Evolutionary conservation across 441 rosid genomes (phyloP).

Genomic region (Gossypium laxum): DNA sequence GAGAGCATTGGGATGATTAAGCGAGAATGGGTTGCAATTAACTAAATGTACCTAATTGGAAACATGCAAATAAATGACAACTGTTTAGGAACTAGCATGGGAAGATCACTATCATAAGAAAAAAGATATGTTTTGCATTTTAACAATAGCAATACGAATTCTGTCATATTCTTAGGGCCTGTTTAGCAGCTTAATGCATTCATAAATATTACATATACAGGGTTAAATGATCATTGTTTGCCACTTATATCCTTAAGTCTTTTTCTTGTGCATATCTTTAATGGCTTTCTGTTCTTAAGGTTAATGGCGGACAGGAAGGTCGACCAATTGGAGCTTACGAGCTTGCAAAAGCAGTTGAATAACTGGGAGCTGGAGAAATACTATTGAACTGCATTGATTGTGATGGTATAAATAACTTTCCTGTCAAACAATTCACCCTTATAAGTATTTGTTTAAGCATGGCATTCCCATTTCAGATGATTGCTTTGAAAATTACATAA

Average conservation of each 20-base stretch:
- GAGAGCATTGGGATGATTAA: no score
- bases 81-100: neutral
- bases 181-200: neutral
- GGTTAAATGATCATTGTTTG: neutral
- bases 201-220: neutral
- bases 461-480: neutral
- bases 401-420: slow-evolving; percentile 41
- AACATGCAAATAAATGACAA: neutral
- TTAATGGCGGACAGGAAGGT: slow-evolving; percentile 91
- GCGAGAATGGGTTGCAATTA: neutral
- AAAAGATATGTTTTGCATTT: neutral
- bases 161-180: neutral
- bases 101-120: neutral
- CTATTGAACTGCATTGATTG: slow-evolving; percentile 86
- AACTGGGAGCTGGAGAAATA: slow-evolving; percentile 90
- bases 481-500: neutral
- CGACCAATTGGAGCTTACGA: slow-evolving; percentile 90
- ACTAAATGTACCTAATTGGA: neutral
- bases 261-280: slow-evolving; percentile 6
- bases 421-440: neutral
- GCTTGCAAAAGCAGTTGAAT: slow-evolving; percentile 92
- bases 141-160: neutral
- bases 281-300: slow-evolving; percentile 32
- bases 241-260: neutral
- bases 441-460: neutral